These are phyloP conservation scores for Trametopsis cervina DNA, from an alignment of 768 basidiomycete species.

Conservation along the genomic window DNA sequence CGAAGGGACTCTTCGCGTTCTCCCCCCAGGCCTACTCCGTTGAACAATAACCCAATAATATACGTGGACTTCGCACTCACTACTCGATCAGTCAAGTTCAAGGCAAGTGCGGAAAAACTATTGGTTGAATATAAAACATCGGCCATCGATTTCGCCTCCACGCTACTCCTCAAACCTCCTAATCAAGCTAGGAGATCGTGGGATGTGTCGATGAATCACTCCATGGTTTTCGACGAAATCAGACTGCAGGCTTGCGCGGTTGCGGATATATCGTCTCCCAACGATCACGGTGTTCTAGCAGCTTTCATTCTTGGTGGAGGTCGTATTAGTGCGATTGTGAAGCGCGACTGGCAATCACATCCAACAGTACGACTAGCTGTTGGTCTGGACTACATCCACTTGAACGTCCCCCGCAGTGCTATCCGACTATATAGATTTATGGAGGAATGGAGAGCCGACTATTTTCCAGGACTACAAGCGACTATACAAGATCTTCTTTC, in stretches of 20 bases:
- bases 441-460: slow-evolving; percentile 79
- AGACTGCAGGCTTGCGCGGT: slow-evolving; percentile 56
- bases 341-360: slow-evolving; percentile 36
- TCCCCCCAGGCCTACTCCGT: background rate
- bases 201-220: slow-evolving; percentile 40
- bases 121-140: slow-evolving; percentile 52
- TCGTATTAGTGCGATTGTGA: slow-evolving; percentile 38
- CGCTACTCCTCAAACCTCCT: slow-evolving; percentile 21
- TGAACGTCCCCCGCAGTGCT: slow-evolving; percentile 75
- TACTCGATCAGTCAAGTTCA: slow-evolving; percentile 41
- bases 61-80: slow-evolving; percentile 33
- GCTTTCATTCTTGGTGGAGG: slow-evolving; percentile 44
- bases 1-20: background rate
- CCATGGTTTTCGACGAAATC: slow-evolving; percentile 41
- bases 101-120: slow-evolving; percentile 65
- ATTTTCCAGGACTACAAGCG: slow-evolving; percentile 66
- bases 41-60: slow-evolving; percentile 11
- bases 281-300: slow-evolving; percentile 53
- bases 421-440: slow-evolving; percentile 71
- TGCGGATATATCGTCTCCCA: slow-evolving; percentile 29
- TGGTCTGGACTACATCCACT: slow-evolving; percentile 36
- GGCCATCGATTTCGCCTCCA: slow-evolving; percentile 32
- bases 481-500: slow-evolving; percentile 58
- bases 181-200: slow-evolving; percentile 14
- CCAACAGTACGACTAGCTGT: slow-evolving; percentile 37